Evolutionary conservation across 1,284 basidiomycete genomes (phyloP).

Genomic region (Boletellus dicymbophilus): DNA sequence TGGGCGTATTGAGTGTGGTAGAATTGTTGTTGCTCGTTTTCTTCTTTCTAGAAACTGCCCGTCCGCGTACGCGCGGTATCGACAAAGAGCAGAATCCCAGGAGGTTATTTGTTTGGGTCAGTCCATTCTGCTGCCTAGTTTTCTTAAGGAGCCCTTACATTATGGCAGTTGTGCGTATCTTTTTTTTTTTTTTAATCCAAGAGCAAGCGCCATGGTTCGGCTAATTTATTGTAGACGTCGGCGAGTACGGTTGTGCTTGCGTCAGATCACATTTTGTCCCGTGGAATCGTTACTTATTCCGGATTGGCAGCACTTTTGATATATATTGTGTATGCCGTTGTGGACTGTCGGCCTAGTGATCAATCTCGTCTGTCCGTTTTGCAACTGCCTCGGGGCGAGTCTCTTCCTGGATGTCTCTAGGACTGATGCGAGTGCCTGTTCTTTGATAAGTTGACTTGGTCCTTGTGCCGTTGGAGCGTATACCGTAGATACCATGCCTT

Average conservation of each 20-base stretch:
- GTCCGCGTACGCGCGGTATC: constrained; percentile 47
- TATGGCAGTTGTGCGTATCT: constrained; percentile 50
- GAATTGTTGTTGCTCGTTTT: constrained; percentile 47
- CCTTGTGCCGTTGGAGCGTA: constrained; percentile 57
- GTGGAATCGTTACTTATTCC: neutral
- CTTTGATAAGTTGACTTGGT: constrained; percentile 42
- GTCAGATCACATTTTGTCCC: constrained; percentile 44
- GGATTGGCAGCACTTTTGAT: constrained; percentile 37
- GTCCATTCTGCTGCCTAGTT: constrained; percentile 56
- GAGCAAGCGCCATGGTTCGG: neutral
- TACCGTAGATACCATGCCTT: constrained; percentile 55
- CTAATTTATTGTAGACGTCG: constrained; percentile 37
- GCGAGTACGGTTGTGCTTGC: constrained; percentile 39
- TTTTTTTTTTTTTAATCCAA: neutral
- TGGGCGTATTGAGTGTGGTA: constrained; percentile 47
- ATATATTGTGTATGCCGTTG: constrained; percentile 34
- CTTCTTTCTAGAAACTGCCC: constrained; percentile 73
- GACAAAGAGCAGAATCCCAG: constrained; percentile 37
- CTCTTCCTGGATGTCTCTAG: no score
- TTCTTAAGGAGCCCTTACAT: constrained; percentile 64
- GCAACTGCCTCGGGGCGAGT: constrained; percentile 52
- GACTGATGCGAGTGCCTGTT: neutral
- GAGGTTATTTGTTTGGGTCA: constrained; percentile 51
- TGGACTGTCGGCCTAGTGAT: constrained; percentile 42
- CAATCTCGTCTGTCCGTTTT: constrained; percentile 44